phyloP scores from a whole-genome alignment of 495 filamentous ascomycete genomes.

The Annulohypoxylon moriforme region DNA sequence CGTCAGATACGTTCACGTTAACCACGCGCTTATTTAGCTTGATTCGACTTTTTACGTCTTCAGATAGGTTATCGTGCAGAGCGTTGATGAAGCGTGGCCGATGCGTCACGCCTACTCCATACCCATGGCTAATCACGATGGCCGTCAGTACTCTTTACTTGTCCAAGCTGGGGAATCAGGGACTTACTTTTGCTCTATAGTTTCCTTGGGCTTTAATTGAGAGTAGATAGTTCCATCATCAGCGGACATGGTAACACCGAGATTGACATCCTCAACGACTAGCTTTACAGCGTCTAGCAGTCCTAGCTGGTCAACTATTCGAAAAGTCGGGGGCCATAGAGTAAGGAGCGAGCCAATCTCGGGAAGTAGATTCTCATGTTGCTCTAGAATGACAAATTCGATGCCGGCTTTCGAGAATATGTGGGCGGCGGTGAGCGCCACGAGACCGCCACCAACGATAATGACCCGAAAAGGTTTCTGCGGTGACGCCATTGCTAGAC shows the following conservation, averaged over 20 bases:
- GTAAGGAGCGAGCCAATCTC: slow-evolving; percentile 57
- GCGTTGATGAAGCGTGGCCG: slow-evolving; percentile 50
- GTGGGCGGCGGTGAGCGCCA: slow-evolving; percentile 62
- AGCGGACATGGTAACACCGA: slow-evolving; percentile 42
- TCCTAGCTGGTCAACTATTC: slow-evolving; percentile 64
- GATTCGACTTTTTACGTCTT: slow-evolving; percentile 47
- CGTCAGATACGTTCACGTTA: slow-evolving; percentile 36
- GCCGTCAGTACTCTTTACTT: neutral
- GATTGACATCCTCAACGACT: slow-evolving; percentile 22
- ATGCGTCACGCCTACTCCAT: slow-evolving; percentile 48
- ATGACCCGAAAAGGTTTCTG: slow-evolving; percentile 59
- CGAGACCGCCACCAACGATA: slow-evolving; percentile 64
- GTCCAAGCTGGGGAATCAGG: neutral
- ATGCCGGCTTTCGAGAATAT: slow-evolving; percentile 57
- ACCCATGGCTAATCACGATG: slow-evolving; percentile 47
- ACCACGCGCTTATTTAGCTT: slow-evolving; percentile 50
- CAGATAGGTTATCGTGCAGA: slow-evolving; percentile 52
- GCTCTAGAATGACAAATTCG: slow-evolving; percentile 64
- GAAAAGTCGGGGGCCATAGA: slow-evolving; percentile 46
- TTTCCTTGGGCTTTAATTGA: slow-evolving; percentile 2
- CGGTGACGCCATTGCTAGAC: slow-evolving; percentile 4
- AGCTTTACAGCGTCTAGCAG: slow-evolving; percentile 47
- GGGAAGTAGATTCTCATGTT: slow-evolving; percentile 49
- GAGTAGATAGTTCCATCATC: slow-evolving; percentile 20
- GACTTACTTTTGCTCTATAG: slow-evolving; percentile 25